Percentiles rank a stretch among this genome's conserved stretches.
Evolutionary conservation across 768 basidiomycete species (phyloP).

Genomic region (Kwoniella sp.): DNA sequence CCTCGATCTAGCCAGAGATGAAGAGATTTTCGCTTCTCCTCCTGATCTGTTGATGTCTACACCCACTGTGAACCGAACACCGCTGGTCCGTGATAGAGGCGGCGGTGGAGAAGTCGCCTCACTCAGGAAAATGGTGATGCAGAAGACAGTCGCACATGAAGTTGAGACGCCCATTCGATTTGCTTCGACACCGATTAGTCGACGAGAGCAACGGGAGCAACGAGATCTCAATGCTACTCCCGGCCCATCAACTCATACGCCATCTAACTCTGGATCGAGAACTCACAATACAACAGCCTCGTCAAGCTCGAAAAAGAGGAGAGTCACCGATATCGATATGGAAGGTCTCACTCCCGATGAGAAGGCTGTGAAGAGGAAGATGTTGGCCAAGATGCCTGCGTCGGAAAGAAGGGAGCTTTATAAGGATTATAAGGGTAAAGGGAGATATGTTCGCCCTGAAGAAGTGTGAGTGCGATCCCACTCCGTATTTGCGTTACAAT

Average conservation of each 20-base stretch:
- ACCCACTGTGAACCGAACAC: constrained; percentile 3
- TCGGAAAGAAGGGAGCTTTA: constrained; percentile 41
- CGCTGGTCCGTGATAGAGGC: constrained; percentile 19
- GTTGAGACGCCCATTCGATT: constrained; percentile 1
- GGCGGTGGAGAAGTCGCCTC: neutral
- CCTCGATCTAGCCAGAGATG: neutral
- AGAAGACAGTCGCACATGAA: neutral
- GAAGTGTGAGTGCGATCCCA: constrained; percentile 35
- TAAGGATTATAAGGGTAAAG: constrained; percentile 47
- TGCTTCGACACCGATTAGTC: neutral
- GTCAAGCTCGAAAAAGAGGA: constrained; percentile 10
- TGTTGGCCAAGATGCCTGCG: constrained; percentile 30
- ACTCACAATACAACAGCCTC: too few species aligned
- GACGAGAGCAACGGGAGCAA: neutral
- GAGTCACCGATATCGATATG: constrained; percentile 15
- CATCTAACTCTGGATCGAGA: too few species aligned
- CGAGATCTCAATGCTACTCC: neutral
- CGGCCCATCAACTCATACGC: neutral
- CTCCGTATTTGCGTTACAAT: too few species aligned
- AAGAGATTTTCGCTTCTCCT: constrained; percentile 14
- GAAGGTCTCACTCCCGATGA: constrained; percentile 35
- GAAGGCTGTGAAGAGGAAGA: constrained; percentile 32
- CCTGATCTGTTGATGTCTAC: constrained; percentile 7
- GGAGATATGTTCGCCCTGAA: constrained; percentile 42
- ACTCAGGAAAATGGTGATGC: constrained; percentile 12